Evolutionary conservation across 73 alveolate species (phyloP).

Genomic region (Tetrahymena borealis): DNA sequence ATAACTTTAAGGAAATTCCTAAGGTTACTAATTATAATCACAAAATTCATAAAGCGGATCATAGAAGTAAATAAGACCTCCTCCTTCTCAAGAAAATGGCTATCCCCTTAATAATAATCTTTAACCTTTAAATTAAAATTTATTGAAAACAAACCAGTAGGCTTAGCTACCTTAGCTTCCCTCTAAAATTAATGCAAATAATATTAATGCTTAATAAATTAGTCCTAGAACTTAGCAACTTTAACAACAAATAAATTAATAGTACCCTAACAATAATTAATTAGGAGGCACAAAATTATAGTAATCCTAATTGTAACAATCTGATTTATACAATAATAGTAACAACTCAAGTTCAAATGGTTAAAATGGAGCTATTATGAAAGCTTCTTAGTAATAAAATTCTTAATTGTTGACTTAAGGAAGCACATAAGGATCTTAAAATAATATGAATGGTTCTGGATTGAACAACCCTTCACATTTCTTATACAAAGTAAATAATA

Average conservation of each 20-base stretch:
- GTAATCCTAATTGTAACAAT: neutral
- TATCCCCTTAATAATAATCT: neutral
- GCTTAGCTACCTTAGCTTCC: neutral
- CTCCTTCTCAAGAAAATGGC: neutral
- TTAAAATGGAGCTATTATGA: neutral
- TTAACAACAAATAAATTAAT: neutral
- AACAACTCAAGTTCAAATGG: neutral
- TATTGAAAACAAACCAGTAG: neutral
- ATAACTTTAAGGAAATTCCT: neutral
- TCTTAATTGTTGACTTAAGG: neutral
- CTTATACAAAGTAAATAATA: neutral
- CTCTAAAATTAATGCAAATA: neutral
- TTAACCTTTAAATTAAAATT: neutral
- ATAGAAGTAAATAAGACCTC: neutral
- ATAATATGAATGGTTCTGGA: neutral
- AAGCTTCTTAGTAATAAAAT: neutral
- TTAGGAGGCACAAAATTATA: neutral
- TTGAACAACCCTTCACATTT: neutral
- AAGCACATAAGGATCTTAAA: neutral
- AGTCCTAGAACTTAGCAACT: neutral
- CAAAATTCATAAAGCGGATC: neutral
- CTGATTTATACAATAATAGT: neutral
- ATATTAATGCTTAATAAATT: neutral
- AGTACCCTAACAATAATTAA: neutral
- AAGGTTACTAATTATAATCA: neutral